Conservation (phyloP, 192 early-diverging fungal genomes). For the Umbelopsis isabellina region DNA sequence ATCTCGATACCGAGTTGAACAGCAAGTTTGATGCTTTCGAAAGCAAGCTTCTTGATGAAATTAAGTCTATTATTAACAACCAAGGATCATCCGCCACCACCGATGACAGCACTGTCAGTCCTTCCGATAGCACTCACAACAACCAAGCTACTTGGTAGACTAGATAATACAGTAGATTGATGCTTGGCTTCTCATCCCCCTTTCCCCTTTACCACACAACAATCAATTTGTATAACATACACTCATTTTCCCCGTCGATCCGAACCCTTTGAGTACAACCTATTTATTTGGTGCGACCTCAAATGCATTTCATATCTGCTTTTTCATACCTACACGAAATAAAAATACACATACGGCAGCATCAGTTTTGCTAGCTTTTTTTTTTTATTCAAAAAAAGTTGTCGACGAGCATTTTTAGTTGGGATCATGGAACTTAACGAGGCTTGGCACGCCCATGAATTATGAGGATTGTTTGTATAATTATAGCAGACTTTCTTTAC, state of each 20-base stretch:
- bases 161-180: background rate
- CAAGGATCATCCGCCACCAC: background rate
- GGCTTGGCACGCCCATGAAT: too few relatives aligned
- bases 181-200: background rate
- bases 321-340: background rate
- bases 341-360: background rate
- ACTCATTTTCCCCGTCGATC: conserved; percentile 1
- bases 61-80: background rate
- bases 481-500: too few relatives aligned
- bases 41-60: conserved; percentile 1
- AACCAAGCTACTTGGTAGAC: conserved; percentile 21
- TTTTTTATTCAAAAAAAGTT: too few relatives aligned
- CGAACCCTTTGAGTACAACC: background rate
- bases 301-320: background rate
- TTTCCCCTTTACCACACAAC: background rate
- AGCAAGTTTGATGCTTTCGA: background rate
- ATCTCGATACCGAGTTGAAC: conserved; percentile 12
- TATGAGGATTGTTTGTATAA: too few relatives aligned
- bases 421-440: too few relatives aligned
- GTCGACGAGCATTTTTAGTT: too few relatives aligned
- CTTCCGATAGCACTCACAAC: background rate
- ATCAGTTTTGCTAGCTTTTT: too few relatives aligned
- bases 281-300: conserved; percentile 7
- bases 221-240: conserved; percentile 8
- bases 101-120: background rate